Evolutionary conservation across 331 rosid species (phyloP).

Genomic region (Phaseolus coccineus): DNA sequence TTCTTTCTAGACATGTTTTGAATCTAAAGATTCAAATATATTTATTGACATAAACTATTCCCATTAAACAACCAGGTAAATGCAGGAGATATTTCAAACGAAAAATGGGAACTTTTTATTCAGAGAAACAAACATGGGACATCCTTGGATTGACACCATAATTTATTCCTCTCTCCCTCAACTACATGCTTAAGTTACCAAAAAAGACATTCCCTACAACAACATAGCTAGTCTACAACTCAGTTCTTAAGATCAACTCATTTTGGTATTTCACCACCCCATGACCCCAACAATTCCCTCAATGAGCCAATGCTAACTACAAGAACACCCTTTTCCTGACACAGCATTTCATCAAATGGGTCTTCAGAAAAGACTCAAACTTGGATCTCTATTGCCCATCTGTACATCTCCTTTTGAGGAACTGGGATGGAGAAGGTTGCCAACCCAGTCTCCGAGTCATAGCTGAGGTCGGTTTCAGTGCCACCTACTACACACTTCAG

Average conservation of each 20-base stretch:
- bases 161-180: constrained; percentile 23
- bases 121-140: constrained; percentile 19
- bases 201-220: not conserved
- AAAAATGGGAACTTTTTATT: constrained; percentile 32
- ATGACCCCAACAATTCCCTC: constrained; percentile 28
- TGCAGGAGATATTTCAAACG: not conserved
- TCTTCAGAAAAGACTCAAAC: constrained; percentile 48
- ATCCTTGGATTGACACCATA: not conserved
- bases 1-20: too few species aligned
- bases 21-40: too few species aligned
- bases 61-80: too few species aligned
- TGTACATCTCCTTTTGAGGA: constrained; percentile 67
- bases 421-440: constrained; percentile 65
- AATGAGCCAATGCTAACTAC: not conserved
- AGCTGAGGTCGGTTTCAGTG: constrained; percentile 51
- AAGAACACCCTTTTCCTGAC: constrained; percentile 26
- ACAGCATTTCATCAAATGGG: constrained; percentile 3
- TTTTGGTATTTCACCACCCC: not conserved
- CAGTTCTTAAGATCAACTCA: not conserved
- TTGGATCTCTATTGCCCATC: constrained; percentile 77
- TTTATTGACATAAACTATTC: too few species aligned
- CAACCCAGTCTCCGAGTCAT: constrained; percentile 68
- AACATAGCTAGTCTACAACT: not conserved
- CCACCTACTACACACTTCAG: constrained; percentile 63
- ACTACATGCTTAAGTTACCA: constrained; percentile 3